Evolutionary conservation across 306 rosid genomes (phyloP).

Genomic region (Cucurbita moschata): DNA sequence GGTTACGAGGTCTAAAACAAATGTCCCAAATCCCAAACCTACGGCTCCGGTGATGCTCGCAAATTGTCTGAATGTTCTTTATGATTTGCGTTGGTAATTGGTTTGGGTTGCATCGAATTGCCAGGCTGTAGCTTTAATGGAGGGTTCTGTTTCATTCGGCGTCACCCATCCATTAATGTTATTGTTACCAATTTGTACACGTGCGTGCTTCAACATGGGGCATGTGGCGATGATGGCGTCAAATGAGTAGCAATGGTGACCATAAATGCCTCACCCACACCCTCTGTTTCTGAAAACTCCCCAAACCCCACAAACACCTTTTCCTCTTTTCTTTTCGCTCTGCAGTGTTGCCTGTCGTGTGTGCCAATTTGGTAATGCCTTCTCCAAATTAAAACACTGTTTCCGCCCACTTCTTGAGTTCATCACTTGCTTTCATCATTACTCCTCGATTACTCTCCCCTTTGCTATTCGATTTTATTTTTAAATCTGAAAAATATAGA

Average conservation of each 20-base stretch:
- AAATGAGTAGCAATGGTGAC: slow-evolving; percentile 39
- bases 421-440: neutral
- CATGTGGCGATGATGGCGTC: slow-evolving; percentile 30
- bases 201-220: too few relatives aligned
- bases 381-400: neutral
- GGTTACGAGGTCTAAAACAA: neutral
- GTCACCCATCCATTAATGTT: too few relatives aligned
- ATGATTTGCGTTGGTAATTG: too few relatives aligned
- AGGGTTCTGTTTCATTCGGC: too few relatives aligned
- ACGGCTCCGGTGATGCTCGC: neutral
- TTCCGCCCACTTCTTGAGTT: neutral
- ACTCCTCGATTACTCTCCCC: neutral
- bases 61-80: neutral
- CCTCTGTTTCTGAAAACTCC: neutral
- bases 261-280: slow-evolving; percentile 16
- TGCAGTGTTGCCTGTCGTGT: neutral
- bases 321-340: neutral
- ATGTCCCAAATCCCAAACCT: neutral
- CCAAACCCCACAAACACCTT: neutral
- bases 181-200: too few relatives aligned
- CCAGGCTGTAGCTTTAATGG: neutral
- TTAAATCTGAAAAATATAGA: too few relatives aligned
- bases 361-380: neutral
- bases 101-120: neutral
- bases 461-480: too few relatives aligned